Evolutionary conservation across 176 grass and related monocot genomes (phyloP).

Genomic region (Typha latifolia): DNA sequence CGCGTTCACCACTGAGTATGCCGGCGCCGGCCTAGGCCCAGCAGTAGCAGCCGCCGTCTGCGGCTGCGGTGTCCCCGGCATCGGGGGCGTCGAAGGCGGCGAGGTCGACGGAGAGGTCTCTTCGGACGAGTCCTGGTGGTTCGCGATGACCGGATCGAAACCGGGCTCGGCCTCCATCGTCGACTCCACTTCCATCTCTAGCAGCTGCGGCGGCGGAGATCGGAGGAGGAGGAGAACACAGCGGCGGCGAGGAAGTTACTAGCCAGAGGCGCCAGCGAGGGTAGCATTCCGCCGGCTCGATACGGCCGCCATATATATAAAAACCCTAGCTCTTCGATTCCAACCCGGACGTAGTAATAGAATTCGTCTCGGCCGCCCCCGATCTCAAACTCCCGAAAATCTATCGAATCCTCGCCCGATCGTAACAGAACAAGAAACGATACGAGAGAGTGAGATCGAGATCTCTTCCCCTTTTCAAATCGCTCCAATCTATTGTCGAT

Average conservation of each 20-base stretch:
- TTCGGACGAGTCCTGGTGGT: background rate
- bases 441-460: background rate
- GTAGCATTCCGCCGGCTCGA: background rate
- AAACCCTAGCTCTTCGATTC: background rate
- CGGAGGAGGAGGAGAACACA: background rate
- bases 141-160: constrained; percentile 33
- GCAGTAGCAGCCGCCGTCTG: background rate
- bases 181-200: constrained; percentile 22
- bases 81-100: constrained; percentile 8
- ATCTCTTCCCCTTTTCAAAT: background rate
- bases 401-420: too few relatives aligned
- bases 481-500: background rate
- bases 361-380: background rate
- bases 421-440: background rate
- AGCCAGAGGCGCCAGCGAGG: background rate
- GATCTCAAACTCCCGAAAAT: background rate
- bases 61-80: background rate
- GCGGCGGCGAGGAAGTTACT: background rate
- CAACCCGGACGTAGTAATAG: background rate
- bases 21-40: constrained; percentile 71
- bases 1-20: constrained; percentile 55
- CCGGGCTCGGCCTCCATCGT: constrained; percentile 42
- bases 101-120: constrained; percentile 15
- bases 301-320: background rate
- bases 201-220: background rate